Conservation (phyloP, 768 basidiomycete genomes). For the Rhodotorula diobovata region DNA sequence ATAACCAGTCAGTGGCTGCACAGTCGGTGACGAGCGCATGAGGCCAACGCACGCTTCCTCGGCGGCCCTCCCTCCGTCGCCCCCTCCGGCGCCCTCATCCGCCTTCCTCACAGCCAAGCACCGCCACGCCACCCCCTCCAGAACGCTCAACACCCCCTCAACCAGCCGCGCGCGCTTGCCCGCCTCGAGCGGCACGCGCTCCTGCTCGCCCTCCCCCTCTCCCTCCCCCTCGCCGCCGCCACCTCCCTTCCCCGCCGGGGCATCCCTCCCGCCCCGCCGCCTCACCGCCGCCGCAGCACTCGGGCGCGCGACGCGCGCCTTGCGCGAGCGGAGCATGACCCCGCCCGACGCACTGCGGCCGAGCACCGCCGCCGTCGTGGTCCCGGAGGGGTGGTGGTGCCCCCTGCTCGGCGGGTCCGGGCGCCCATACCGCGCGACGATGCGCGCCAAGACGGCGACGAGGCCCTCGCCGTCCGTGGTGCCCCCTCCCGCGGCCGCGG, state of each 20-base stretch:
- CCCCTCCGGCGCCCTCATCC: background rate
- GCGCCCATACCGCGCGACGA: constrained; percentile 13
- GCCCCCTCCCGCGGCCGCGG: background rate
- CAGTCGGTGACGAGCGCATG: too few species aligned
- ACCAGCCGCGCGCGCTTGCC: constrained; percentile 15
- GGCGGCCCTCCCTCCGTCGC: background rate
- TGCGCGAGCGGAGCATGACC: background rate
- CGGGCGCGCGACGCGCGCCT: background rate
- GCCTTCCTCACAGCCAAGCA: background rate
- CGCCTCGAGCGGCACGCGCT: constrained; percentile 7
- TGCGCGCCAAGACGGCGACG: background rate
- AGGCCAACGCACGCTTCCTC: constrained; percentile 13
- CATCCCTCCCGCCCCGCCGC: background rate
- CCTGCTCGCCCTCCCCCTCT: background rate
- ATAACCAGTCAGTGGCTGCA: rapidly evolving
- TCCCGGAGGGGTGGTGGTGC: background rate
- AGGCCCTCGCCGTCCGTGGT: background rate
- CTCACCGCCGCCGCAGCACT: background rate
- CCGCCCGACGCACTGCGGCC: too few species aligned
- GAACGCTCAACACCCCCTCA: background rate
- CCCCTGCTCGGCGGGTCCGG: background rate
- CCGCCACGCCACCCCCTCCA: constrained; percentile 35
- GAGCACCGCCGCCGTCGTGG: background rate
- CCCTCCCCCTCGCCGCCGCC: background rate
- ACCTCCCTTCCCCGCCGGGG: too few species aligned